Evolutionary conservation across 1,139 yeast genomes (phyloP).

Genomic region (Sugiyamaella grinbergsii): DNA sequence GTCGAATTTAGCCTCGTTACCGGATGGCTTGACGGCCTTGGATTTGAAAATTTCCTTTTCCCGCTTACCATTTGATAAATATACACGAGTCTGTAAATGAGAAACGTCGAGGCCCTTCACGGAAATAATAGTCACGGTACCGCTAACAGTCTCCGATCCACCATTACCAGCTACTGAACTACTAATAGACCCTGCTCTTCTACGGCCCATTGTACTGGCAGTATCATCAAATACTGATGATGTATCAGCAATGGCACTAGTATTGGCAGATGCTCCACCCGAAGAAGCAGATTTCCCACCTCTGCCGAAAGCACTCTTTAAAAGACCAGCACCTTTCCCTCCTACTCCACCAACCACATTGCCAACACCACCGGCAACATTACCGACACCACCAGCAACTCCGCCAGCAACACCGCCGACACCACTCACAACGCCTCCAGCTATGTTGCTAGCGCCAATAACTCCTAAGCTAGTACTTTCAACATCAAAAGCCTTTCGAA

Average conservation of each 20-base stretch:
- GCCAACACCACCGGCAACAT: slow-evolving; percentile 33
- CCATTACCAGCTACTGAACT: slow-evolving; percentile 19
- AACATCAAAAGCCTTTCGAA: slow-evolving; percentile 41
- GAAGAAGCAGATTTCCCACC: slow-evolving; percentile 26
- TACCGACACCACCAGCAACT: slow-evolving; percentile 24
- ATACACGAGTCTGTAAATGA: slow-evolving; percentile 40
- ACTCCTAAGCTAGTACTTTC: slow-evolving; percentile 24
- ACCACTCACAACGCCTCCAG: slow-evolving; percentile 34
- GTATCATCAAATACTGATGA: slow-evolving; percentile 22
- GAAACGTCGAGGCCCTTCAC: slow-evolving; percentile 38
- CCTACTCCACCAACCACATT: slow-evolving; percentile 35
- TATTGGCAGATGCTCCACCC: slow-evolving; percentile 27
- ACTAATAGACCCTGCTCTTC: slow-evolving; percentile 28
- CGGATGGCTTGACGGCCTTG: slow-evolving; percentile 56
- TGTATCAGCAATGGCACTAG: slow-evolving; percentile 23
- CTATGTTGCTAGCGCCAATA: slow-evolving; percentile 29
- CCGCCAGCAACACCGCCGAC: slow-evolving; percentile 29
- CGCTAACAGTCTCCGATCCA: slow-evolving; percentile 27
- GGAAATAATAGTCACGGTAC: slow-evolving; percentile 35
- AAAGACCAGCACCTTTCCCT: slow-evolving; percentile 30
- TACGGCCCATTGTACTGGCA: slow-evolving; percentile 25
- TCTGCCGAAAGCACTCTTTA: slow-evolving; percentile 35
- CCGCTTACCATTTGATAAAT: slow-evolving; percentile 36
- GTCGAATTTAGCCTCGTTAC: slow-evolving; percentile 56
- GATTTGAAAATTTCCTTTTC: slow-evolving; percentile 67